phyloP scores from a whole-genome alignment of 768 basidiomycete genomes.

The Mrakia frigida region DNA sequence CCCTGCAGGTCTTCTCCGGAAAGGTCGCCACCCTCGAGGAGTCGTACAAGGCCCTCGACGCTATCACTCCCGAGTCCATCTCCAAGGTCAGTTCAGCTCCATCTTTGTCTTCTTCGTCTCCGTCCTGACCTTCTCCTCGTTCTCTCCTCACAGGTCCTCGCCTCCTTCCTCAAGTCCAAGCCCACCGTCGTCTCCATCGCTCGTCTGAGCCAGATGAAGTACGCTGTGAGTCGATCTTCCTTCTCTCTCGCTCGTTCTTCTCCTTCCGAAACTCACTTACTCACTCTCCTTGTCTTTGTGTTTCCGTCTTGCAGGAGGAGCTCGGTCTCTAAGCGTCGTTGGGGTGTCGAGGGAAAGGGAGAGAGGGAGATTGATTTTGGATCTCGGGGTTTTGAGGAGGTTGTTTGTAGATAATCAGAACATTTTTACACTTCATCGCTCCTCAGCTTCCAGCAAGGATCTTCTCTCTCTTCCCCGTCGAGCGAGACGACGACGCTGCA shows the following conservation, averaged over 20 bases:
- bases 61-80: slow-evolving; percentile 61
- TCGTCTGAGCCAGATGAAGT: slow-evolving; percentile 67
- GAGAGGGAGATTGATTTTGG: too few species aligned
- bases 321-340: slow-evolving; percentile 23
- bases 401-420: too few species aligned
- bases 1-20: slow-evolving; percentile 58
- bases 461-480: too few species aligned
- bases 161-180: slow-evolving; percentile 61
- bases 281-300: background rate
- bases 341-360: too few species aligned
- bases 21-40: slow-evolving; percentile 57
- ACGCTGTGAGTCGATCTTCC: slow-evolving; percentile 48
- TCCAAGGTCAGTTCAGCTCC: slow-evolving; percentile 54
- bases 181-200: slow-evolving; percentile 86
- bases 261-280: background rate
- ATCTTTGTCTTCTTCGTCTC: background rate
- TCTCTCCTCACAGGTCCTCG: slow-evolving; percentile 45
- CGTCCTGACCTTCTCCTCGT: background rate
- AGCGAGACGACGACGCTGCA: too few species aligned
- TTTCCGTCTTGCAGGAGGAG: slow-evolving; percentile 20
- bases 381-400: too few species aligned
- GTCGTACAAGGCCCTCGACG: slow-evolving; percentile 63
- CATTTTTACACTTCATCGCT: too few species aligned
- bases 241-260: background rate
- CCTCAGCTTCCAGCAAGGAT: too few species aligned